Base-by-base conservation (phyloP, 495 filamentous ascomycete genomes). In the Penicillium dipodomyicola region DNA sequence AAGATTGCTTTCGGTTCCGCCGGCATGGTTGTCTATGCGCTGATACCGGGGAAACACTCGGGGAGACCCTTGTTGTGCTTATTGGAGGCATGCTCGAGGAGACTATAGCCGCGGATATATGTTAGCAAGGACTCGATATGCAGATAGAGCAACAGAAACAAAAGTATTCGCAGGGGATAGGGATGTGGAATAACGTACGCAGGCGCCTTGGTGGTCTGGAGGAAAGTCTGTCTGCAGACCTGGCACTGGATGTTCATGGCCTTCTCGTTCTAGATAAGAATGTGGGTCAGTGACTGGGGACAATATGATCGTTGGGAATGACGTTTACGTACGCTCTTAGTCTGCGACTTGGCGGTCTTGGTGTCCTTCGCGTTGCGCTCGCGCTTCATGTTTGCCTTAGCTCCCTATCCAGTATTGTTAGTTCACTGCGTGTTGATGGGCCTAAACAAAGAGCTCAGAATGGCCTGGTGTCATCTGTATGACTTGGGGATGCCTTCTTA, bases 201-300 rank as follows among this genome's bases (percentile, higher is more conserved):
- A 56, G 65, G 65, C 2, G 63, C 65, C 54, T 68, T 68, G 47
- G 65, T 68, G 25, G 65, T 68, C 58, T 66, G 63, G 27, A 68
- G 54, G 57, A 68, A 68, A 22, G 65, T 68, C 51, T 68, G 65
- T 29, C 42, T 54, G 65, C 65, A 68, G 41, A 55, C 27, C 39
- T 66, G 56, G 58, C 65, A 68, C 46, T 62, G 58, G 35, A 68
- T 68, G 58, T 2, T 68, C 63, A 64, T 64, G 51, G 65, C 65
- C 35, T 66, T 59, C 57, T 68, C 63, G 47, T 68, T 68, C 65
- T 68, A 42, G 9, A 61, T 8, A 48, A 48, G 7, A 11, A 47
- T 23, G 14, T 32, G 45, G 27, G 45, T 48, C 10, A 48, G 45
- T 8, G 23, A 20, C 17, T 33, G 20, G 12, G 1, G 23, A 40